A percentile compares a stretch with the other conserved stretches of the same genome.
These are phyloP conservation scores for Lodderomyces jiufengensis DNA, from an alignment of 1,139 yeast species.

Conservation along the genomic window DNA sequence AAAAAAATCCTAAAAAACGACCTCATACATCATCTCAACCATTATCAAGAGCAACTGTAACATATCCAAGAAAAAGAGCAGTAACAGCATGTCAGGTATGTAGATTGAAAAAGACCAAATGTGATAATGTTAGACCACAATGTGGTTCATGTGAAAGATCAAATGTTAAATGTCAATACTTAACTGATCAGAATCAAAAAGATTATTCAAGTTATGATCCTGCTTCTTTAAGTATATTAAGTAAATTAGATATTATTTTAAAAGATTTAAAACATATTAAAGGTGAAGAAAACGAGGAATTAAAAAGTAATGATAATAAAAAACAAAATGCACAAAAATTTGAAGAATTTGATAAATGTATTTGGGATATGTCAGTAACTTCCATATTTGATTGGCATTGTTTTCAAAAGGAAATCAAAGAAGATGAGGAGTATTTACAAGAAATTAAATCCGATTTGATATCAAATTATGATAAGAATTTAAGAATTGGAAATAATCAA, in stretches of 20 bases:
- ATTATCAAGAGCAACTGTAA: conserved; percentile 13
- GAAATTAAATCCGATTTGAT: conserved; percentile 16
- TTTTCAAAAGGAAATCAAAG: conserved; percentile 19
- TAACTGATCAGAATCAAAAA: conserved; percentile 25
- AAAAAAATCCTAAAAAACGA: conserved; percentile 11
- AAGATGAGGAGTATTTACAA: conserved; percentile 15
- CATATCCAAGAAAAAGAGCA: conserved; percentile 35
- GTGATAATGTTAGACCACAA: conserved; percentile 49
- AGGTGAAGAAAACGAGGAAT: background rate
- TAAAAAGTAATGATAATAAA: background rate
- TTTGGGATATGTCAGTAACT: conserved; percentile 44
- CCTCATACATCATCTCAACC: conserved; percentile 8
- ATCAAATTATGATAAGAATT: conserved; percentile 16
- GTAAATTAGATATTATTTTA: conserved; percentile 31
- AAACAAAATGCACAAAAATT: too few relatives aligned
- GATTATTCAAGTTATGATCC: conserved; percentile 26
- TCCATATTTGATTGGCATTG: conserved; percentile 35
- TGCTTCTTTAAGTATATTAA: conserved; percentile 23
- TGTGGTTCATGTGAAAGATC: conserved; percentile 48
- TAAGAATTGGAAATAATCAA: conserved; percentile 4
- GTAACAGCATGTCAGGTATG: conserved; percentile 49
- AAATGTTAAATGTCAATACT: conserved; percentile 29
- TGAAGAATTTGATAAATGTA: conserved; percentile 17
- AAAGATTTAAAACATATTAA: conserved; percentile 24
- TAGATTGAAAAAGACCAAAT: conserved; percentile 44